Percentiles rank a stretch among this genome's conserved stretches.
Conservation (phyloP, 31 red algal species). For the Odonthalia washingtoniensis region DNA sequence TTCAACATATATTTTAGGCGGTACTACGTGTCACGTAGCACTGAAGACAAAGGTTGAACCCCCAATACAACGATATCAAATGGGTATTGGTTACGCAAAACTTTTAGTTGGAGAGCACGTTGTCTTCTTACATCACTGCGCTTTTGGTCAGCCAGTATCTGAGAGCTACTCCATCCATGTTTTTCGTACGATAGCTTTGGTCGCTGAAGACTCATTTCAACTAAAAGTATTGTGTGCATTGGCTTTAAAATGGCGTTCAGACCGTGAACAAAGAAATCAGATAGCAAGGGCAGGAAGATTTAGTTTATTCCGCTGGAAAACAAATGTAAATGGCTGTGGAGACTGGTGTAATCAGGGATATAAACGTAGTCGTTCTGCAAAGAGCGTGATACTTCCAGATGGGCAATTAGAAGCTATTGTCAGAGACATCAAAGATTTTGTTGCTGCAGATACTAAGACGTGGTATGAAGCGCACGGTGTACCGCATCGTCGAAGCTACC, state of each 20-base stretch:
- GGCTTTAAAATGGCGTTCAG: constrained; percentile 66
- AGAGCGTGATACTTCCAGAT: constrained; percentile 74
- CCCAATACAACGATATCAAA: constrained; percentile 62
- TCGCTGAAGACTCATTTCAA: constrained; percentile 28
- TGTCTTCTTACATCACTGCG: constrained; percentile 62
- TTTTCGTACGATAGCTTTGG: constrained; percentile 56
- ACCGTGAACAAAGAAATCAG: constrained; percentile 48
- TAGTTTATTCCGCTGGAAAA: constrained; percentile 39
- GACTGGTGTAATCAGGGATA: constrained; percentile 71
- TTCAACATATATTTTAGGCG: not conserved
- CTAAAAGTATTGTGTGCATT: constrained; percentile 67
- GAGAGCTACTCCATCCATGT: constrained; percentile 43
- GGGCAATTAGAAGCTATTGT: constrained; percentile 66
- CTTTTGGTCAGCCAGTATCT: constrained; percentile 55
- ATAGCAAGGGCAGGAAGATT: constrained; percentile 53
- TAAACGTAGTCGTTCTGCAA: constrained; percentile 51
- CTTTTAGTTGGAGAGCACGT: constrained; percentile 53
- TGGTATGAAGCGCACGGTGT: constrained; percentile 81
- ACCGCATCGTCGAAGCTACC: constrained; percentile 74
- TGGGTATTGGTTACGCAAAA: constrained; percentile 68
- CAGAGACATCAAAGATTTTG: constrained; percentile 70
- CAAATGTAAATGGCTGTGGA: constrained; percentile 2
- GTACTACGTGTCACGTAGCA: not conserved
- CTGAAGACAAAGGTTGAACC: constrained; percentile 59
- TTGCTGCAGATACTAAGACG: constrained; percentile 55